phyloP scores from a whole-genome alignment of 768 basidiomycete species.

The Tulasnella sp. region DNA sequence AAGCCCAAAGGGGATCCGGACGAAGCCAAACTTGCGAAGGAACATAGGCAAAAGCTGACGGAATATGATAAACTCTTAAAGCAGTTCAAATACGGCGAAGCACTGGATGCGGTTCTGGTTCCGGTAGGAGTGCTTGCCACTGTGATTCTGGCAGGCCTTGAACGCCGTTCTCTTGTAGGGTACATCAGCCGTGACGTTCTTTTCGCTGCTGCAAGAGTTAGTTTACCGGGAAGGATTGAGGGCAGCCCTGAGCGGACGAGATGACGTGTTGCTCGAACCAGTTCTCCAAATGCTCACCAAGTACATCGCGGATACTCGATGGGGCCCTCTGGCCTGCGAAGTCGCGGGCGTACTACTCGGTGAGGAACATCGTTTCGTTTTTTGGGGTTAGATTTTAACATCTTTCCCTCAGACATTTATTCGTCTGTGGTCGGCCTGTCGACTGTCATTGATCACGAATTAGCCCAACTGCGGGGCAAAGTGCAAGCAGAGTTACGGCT shows the following conservation, averaged over 20 bases:
- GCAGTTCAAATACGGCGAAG: conserved; percentile 90
- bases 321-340: conserved; percentile 86
- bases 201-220: conserved; percentile 90
- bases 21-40: conserved; percentile 14
- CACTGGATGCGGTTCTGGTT: conserved; percentile 86
- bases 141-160: conserved; percentile 12
- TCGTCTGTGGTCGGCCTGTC: conserved; percentile 90
- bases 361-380: conserved; percentile 46
- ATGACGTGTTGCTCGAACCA: conserved; percentile 92
- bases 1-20: conserved; percentile 64
- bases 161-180: conserved; percentile 56
- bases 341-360: conserved; percentile 81
- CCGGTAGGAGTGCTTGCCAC: conserved; percentile 57
- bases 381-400: background rate
- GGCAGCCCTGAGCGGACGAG: conserved; percentile 84
- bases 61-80: conserved; percentile 92
- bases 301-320: conserved; percentile 86
- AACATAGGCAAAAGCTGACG: conserved; percentile 62
- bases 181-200: conserved; percentile 80
- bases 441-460: conserved; percentile 79
- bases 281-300: conserved; percentile 84
- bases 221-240: conserved; percentile 88
- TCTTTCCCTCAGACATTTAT: conserved; percentile 75
- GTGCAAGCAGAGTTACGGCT: conserved; percentile 85
- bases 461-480: conserved; percentile 79